These are phyloP conservation scores for Leptographium flavum DNA, from an alignment of 2,329 filamentous ascomycete species.

Conservation along the genomic window DNA sequence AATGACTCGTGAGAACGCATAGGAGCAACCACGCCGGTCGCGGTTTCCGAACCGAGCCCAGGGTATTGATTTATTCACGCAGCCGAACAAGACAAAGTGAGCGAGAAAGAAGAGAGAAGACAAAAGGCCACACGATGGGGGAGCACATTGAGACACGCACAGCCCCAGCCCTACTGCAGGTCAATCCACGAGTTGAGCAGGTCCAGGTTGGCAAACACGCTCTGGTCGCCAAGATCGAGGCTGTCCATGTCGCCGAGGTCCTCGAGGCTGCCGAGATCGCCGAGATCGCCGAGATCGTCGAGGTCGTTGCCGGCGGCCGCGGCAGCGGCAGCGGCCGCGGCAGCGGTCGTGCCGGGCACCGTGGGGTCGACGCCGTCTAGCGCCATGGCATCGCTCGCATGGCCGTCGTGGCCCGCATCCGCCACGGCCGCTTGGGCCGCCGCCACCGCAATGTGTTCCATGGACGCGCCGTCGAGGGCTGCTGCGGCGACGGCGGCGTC, in stretches of 20 bases:
- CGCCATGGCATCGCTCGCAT: conserved; percentile 2
- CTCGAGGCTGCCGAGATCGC: conserved; percentile 5
- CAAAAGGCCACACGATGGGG: too few relatives aligned
- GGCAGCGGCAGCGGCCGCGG: background rate
- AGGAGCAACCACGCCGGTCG: too few relatives aligned
- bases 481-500: conserved; percentile 3
- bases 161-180: conserved; percentile 3
- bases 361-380: conserved; percentile 3
- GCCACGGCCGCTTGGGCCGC: conserved; percentile 2
- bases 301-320: conserved; percentile 3
- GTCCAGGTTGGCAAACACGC: conserved; percentile 13
- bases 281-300: conserved; percentile 6
- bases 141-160: background rate
- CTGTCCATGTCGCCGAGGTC: conserved; percentile 7
- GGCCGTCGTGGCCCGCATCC: background rate
- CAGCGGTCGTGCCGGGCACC: background rate
- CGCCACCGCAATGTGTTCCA: conserved; percentile 6
- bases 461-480: conserved; percentile 5
- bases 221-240: conserved; percentile 11
- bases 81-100: too few relatives aligned
- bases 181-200: conserved; percentile 13
- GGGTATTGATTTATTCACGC: too few relatives aligned
- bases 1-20: too few relatives aligned
- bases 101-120: too few relatives aligned
- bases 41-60: too few relatives aligned